These are phyloP conservation scores for Syzygium aromaticum DNA, from an alignment of 345 rosid species.

Conservation along the genomic window DNA sequence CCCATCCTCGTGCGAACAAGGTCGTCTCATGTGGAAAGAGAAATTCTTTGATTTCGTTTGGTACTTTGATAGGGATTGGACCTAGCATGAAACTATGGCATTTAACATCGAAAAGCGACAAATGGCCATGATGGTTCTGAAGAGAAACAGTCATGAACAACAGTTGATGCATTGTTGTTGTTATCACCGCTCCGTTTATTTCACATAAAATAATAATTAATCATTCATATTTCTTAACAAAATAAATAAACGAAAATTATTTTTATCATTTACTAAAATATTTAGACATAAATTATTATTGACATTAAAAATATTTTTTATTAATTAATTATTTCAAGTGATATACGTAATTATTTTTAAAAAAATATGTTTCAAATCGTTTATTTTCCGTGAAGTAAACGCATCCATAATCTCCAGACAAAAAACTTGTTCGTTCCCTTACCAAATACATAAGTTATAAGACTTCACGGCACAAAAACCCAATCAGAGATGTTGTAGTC, in stretches of 20 bases:
- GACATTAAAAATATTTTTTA: too few relatives aligned
- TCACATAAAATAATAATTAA: too few relatives aligned
- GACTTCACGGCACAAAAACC: background rate
- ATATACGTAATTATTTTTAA: too few relatives aligned
- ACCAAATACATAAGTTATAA: background rate
- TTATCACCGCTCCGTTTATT: background rate
- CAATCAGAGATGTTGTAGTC: background rate
- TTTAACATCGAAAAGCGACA: background rate
- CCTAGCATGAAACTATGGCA: background rate
- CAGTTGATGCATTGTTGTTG: background rate
- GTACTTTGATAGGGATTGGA: background rate
- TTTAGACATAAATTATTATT: too few relatives aligned
- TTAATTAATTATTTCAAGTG: too few relatives aligned
- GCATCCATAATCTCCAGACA: background rate
- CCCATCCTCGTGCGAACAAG: too few relatives aligned
- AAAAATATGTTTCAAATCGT: too few relatives aligned
- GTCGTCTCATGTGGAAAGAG: too few relatives aligned
- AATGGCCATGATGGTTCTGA: background rate
- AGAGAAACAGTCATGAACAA: background rate
- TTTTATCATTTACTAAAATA: too few relatives aligned
- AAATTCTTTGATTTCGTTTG: background rate
- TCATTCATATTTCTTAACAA: too few relatives aligned
- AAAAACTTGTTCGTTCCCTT: background rate
- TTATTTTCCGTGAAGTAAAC: too few relatives aligned
- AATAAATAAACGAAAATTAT: too few relatives aligned